These are phyloP conservation scores for Arxiozyma slooffiae DNA, from an alignment of 1,139 yeast genomes.

Conservation along the genomic window DNA sequence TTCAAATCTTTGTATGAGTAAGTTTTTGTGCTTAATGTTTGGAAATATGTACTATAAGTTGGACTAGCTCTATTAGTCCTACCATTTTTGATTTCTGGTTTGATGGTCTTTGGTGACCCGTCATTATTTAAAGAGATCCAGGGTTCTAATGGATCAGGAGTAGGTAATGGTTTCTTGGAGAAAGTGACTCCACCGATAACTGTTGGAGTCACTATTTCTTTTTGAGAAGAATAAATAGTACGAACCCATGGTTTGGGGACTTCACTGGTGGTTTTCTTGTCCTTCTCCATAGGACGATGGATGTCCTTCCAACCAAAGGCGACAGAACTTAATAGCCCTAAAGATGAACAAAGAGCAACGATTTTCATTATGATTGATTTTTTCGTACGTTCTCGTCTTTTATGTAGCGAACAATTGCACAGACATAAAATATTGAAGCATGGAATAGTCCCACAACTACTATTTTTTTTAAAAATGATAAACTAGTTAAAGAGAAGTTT, in stretches of 20 bases:
- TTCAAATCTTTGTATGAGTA: conserved; percentile 50
- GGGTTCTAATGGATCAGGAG: conserved; percentile 61
- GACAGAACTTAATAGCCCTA: not conserved
- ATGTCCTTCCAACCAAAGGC: conserved; percentile 21
- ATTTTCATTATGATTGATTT: not conserved
- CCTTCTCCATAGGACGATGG: conserved; percentile 23
- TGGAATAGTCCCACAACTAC: not conserved
- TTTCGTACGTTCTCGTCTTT: not conserved
- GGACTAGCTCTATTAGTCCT: conserved; percentile 57
- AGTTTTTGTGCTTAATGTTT: conserved; percentile 52
- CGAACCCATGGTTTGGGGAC: conserved; percentile 62
- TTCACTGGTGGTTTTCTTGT: conserved; percentile 29
- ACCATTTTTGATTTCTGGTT: conserved; percentile 66
- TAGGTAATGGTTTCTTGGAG: conserved; percentile 52
- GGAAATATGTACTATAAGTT: conserved; percentile 66
- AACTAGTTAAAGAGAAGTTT: too few relatives aligned
- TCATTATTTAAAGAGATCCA: conserved; percentile 72
- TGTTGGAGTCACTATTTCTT: conserved; percentile 68
- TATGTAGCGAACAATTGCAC: not conserved
- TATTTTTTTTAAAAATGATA: too few relatives aligned
- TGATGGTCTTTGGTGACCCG: conserved; percentile 73
- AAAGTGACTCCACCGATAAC: conserved; percentile 76
- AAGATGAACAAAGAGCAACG: not conserved
- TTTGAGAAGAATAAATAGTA: conserved; percentile 48
- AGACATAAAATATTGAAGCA: too few relatives aligned